Percentiles rank a stretch among this genome's conserved stretches.
Evolutionary conservation across 208 protist species (phyloP).

Genomic region (Acanthamoeba divionensis): DNA sequence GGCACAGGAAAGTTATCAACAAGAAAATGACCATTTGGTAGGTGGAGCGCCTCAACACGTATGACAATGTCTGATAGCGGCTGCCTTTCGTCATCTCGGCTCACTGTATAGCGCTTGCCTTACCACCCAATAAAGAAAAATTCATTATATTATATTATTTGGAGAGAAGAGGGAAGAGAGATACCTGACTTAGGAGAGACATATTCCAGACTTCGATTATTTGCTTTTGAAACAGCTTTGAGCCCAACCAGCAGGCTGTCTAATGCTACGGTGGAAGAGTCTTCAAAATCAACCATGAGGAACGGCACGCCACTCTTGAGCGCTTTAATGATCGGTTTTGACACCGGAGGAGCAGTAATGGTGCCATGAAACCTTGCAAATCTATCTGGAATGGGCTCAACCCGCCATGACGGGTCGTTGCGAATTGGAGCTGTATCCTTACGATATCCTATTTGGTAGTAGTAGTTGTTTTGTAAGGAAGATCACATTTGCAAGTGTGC

Average conservation of each 20-base stretch:
- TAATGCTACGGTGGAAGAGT: constrained; percentile 19
- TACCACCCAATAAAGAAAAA: too few relatives aligned
- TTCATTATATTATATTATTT: too few relatives aligned
- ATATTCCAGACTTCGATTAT: neutral
- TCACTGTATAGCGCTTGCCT: too few relatives aligned
- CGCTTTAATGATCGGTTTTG: neutral
- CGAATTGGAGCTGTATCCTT: neutral
- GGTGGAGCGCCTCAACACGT: constrained; percentile 11
- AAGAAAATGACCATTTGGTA: constrained; percentile 34
- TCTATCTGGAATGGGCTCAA: neutral
- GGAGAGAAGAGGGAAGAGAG: too few relatives aligned
- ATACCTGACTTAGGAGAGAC: too few relatives aligned
- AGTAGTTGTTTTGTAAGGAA: too few relatives aligned
- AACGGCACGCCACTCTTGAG: constrained; percentile 6
- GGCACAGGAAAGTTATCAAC: constrained; percentile 11
- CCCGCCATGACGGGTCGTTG: neutral
- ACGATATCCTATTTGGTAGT: too few relatives aligned
- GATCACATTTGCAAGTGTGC: too few relatives aligned
- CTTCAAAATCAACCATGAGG: constrained; percentile 47
- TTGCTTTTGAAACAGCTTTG: neutral
- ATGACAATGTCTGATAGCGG: constrained; percentile 13
- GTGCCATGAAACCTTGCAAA: constrained; percentile 38
- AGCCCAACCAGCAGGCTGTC: constrained; percentile 21
- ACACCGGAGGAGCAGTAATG: neutral
- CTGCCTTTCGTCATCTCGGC: neutral